Conservation (phyloP, 75 land plant species). For the Azolla pinnata region DNA sequence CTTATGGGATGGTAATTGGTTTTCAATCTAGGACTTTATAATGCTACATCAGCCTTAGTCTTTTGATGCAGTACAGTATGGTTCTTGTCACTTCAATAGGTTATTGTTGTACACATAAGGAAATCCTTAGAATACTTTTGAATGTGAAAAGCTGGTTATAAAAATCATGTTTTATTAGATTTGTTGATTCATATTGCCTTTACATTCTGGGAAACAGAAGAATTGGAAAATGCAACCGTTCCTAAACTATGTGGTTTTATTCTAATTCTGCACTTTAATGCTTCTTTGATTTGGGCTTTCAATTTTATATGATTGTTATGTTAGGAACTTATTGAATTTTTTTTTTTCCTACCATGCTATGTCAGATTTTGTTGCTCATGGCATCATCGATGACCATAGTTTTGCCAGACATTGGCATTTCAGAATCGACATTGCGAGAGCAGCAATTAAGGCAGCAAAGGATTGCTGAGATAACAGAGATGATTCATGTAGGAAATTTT, state of each 20-base stretch:
- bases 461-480: conserved; percentile 91
- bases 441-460: conserved; percentile 65
- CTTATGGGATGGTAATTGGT: no score
- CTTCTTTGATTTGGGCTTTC: not conserved
- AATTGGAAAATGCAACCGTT: not conserved
- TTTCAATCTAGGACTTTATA: no score
- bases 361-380: conserved; percentile 84
- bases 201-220: not conserved
- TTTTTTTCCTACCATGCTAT: not conserved
- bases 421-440: conserved; percentile 17
- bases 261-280: not conserved
- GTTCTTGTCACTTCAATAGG: no score
- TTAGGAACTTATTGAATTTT: not conserved
- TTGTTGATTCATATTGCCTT: no score
- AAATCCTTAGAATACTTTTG: no score
- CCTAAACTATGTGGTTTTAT: not conserved
- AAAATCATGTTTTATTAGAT: no score
- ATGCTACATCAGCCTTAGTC: no score
- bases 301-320: not conserved
- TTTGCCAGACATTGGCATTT: conserved; percentile 18
- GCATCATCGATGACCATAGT: conserved; percentile 67
- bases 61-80: no score
- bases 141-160: no score
- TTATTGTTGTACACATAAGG: no score
- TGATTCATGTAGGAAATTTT: conserved; percentile 73